Base-by-base conservation (phyloP, 2,329 filamentous ascomycete genomes). In the Periconia sp. region DNA sequence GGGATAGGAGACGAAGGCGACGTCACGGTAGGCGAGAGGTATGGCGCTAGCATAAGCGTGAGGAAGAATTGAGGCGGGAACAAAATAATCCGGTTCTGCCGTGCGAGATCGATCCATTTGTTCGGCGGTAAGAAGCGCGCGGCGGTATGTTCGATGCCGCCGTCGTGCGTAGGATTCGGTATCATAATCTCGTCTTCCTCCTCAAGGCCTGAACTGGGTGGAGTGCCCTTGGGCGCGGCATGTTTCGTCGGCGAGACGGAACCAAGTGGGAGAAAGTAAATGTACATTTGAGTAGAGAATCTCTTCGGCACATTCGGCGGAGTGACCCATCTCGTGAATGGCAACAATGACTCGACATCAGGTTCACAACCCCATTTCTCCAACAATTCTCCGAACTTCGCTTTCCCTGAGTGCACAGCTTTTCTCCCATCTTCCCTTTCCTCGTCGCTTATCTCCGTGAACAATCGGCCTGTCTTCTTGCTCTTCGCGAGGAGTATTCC, bases 271-370 rank as follows among this genome's bases (percentile, higher is more conserved):
- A 96, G 78, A 69, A 95, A 86, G 71, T 96, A 96, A 9, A 97
- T 69, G 71, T 97, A 99, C 92, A 97, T 97, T 66, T 96, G 92
- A 1, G 92, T 96, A 0, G 88, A 89, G 73, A 95, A 99, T 32
- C 94, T 82, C 57, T 86, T 89, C 0, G 84, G 81, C 1, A 86
- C 74, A 48, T 81, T 83, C 0, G 76, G 70, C 0, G 92, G 92
- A 2, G 94, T 97, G 42, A 97, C 79, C 94, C 94, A 97, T 40
- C 89, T 83, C 0, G 92, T 96, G 63, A 95, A 96, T 0, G 92
- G 90, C 6, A 89, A 74, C 3, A 96, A 73, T 25, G 78, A 76
- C 2, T 85, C 85, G 39, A 78, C 78, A 66, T 95, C 90, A 3
- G 85, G 73, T 9, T 77, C 70, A 0, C 81, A 86, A 6, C 81